These are phyloP conservation scores for Purpureocillium lavendulum DNA, from an alignment of 2,329 filamentous ascomycete species.

Conservation along the genomic window DNA sequence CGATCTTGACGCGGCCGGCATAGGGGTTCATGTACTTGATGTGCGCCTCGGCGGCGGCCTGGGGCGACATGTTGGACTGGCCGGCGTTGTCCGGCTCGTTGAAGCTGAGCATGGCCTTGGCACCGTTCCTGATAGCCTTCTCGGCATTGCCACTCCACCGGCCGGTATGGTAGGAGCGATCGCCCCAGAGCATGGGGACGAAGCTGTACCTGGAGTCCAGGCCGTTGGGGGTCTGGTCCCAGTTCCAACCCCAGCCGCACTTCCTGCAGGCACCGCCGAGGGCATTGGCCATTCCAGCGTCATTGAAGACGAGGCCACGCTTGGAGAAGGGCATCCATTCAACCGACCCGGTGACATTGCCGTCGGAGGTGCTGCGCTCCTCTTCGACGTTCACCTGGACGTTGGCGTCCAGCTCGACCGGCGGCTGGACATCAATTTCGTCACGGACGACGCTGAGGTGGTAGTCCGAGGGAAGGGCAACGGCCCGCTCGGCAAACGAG, in stretches of 20 bases:
- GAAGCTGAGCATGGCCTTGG: slow-evolving; percentile 54
- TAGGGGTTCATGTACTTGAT: slow-evolving; percentile 47
- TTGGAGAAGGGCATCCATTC: slow-evolving; percentile 26
- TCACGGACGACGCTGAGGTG: slow-evolving; percentile 26
- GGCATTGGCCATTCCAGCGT: slow-evolving; percentile 38
- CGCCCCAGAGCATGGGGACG: slow-evolving; percentile 61
- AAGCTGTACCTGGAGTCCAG: slow-evolving; percentile 41
- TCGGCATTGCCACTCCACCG: slow-evolving; percentile 44
- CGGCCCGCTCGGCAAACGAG: slow-evolving; percentile 33
- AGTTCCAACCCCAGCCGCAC: slow-evolving; percentile 61
- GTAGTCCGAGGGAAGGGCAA: slow-evolving; percentile 33
- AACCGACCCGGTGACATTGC: slow-evolving; percentile 7
- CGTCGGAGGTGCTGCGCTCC: too few relatives aligned
- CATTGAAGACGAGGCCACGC: slow-evolving; percentile 64
- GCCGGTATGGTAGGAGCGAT: slow-evolving; percentile 29
- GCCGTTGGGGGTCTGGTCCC: slow-evolving; percentile 40
- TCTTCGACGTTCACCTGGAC: background rate
- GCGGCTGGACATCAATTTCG: slow-evolving; percentile 31
- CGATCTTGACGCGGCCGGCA: slow-evolving; percentile 42
- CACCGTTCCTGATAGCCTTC: slow-evolving; percentile 42
- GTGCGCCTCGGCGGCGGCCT: slow-evolving; percentile 42
- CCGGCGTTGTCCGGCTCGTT: slow-evolving; percentile 59
- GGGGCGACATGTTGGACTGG: slow-evolving; percentile 52
- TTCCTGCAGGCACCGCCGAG: slow-evolving; percentile 34
- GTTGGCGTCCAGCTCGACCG: slow-evolving; percentile 25